Evolutionary conservation across 2,329 filamentous ascomycete species (phyloP).

Genomic region (Colletotrichum musicola): DNA sequence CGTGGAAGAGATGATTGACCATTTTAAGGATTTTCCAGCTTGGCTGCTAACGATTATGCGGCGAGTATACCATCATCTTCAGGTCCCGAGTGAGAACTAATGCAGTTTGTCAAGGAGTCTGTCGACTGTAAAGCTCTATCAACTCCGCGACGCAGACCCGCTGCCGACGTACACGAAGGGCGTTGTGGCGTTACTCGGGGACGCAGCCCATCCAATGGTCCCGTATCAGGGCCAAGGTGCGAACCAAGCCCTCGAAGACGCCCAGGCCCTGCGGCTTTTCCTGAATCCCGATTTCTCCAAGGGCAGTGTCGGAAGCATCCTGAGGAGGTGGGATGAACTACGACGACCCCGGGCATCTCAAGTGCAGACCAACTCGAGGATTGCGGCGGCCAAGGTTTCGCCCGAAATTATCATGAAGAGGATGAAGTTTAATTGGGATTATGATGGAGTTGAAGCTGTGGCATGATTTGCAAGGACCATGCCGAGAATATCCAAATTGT

Average conservation of each 20-base stretch:
- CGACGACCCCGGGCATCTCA: neutral
- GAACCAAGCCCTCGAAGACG: conserved; percentile 18
- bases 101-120: neutral
- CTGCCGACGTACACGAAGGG: neutral
- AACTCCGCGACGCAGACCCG: neutral
- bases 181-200: neutral
- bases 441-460: neutral
- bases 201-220: conserved; percentile 18
- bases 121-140: neutral
- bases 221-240: conserved; percentile 24
- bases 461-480: too few species aligned
- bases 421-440: conserved; percentile 4
- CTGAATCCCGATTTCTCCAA: neutral
- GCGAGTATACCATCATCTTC: neutral
- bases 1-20: neutral
- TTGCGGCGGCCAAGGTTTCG: conserved; percentile 4
- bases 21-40: conserved; percentile 12
- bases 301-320: neutral
- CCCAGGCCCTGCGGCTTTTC: conserved; percentile 3
- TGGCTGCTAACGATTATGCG: conserved; percentile 4
- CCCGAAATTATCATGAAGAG: conserved; percentile 3
- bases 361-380: neutral
- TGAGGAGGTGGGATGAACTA: neutral
- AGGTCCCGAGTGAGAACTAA: neutral
- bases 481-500: too few species aligned